Percentiles rank a stretch among this genome's conserved stretches.
Conservation (phyloP, 345 rosid genomes). For the Boechera stricta region DNA sequence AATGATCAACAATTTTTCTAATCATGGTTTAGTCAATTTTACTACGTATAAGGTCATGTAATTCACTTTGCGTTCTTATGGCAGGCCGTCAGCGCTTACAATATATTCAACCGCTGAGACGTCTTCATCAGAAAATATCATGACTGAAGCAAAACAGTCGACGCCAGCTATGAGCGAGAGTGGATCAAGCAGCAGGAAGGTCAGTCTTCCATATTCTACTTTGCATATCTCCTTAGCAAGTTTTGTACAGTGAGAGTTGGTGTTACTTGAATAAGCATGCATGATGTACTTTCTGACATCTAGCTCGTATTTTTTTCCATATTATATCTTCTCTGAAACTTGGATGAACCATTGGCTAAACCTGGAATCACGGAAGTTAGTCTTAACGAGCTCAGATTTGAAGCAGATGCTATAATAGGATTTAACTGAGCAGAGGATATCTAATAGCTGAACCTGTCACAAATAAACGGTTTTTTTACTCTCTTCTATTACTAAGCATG, state of each 20-base stretch:
- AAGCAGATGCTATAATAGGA: conserved; percentile 1
- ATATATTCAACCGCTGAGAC: conserved; percentile 59
- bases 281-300: neutral
- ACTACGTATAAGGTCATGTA: conserved; percentile 5
- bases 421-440: neutral
- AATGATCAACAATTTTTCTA: neutral
- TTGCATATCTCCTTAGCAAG: conserved; percentile 11
- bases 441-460: neutral
- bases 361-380: neutral
- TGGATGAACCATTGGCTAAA: conserved; percentile 26
- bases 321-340: neutral
- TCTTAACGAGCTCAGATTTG: neutral
- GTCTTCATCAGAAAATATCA: conserved; percentile 79
- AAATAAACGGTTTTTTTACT: neutral
- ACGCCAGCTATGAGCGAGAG: conserved; percentile 68
- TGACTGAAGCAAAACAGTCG: conserved; percentile 63
- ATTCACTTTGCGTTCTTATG: conserved; percentile 23
- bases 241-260: neutral
- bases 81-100: conserved; percentile 69
- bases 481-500: neutral
- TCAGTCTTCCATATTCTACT: conserved; percentile 41
- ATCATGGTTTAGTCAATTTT: conserved; percentile 1
- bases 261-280: neutral
- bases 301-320: neutral
- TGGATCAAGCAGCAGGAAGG: conserved; percentile 83